Percentiles rank a stretch among this genome's conserved stretches.
Conservation (phyloP, 2,329 filamentous ascomycete species). For the Cercospora zeina region DNA sequence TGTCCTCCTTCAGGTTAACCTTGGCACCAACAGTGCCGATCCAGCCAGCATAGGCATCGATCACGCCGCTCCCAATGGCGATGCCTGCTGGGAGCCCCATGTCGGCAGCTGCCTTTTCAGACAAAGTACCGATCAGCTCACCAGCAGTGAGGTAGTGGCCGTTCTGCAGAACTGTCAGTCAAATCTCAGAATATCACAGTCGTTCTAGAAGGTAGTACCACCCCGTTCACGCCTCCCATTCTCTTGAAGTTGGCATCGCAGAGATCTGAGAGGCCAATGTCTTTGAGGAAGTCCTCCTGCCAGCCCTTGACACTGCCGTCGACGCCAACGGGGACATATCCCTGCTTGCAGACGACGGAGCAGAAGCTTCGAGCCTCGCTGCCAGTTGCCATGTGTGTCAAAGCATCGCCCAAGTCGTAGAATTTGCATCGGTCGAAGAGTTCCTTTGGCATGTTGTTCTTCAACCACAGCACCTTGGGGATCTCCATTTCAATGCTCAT, state of each 20-base stretch:
- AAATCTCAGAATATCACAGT: slow-evolving; percentile 3
- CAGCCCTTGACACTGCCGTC: slow-evolving; percentile 97
- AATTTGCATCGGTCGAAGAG: slow-evolving; percentile 93
- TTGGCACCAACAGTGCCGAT: slow-evolving; percentile 98
- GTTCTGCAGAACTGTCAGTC: slow-evolving; percentile 63
- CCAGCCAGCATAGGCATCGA: slow-evolving; percentile 98
- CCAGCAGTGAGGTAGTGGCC: slow-evolving; percentile 88
- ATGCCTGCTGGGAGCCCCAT: slow-evolving; percentile 84
- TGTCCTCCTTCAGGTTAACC: slow-evolving; percentile 65
- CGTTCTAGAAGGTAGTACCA: slow-evolving; percentile 61
- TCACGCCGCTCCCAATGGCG: slow-evolving; percentile 92
- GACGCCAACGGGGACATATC: slow-evolving; percentile 92
- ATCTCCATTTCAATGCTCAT: slow-evolving; percentile 99
- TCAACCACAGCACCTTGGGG: slow-evolving; percentile 96
- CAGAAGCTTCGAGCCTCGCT: slow-evolving; percentile 91
- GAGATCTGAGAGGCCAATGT: slow-evolving; percentile 84
- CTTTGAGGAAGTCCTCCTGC: slow-evolving; percentile 89
- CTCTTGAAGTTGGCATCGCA: slow-evolving; percentile 84
- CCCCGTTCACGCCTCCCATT: slow-evolving; percentile 90
- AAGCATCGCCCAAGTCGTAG: slow-evolving; percentile 87
- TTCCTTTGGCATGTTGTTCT: slow-evolving; percentile 94
- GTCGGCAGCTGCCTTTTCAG: slow-evolving; percentile 76
- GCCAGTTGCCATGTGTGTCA: slow-evolving; percentile 92
- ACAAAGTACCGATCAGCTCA: slow-evolving; percentile 82
- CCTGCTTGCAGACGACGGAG: slow-evolving; percentile 96